Evolutionary conservation across 495 filamentous ascomycete species (phyloP), one percentile per base, ranked within the genome.

Genomic region (Bombardia bombarda): DNA sequence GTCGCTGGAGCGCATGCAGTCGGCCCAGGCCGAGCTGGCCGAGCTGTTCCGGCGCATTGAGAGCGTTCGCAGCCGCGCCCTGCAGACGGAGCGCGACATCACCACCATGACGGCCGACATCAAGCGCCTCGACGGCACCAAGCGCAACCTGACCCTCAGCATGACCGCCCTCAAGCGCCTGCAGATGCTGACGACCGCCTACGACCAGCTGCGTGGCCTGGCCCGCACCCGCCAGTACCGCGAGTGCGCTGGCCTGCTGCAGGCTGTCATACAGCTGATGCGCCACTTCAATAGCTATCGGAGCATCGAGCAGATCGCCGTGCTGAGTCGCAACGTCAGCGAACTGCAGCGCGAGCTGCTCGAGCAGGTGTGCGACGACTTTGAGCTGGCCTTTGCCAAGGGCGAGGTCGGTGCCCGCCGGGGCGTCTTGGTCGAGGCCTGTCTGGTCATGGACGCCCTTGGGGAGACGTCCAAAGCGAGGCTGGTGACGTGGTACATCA

Each of bases 41-140:
- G 79, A 84, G 42, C 77, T 99, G 33, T 94, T 99, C 73, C 83
- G 82, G 56, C 95, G 92, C 68, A 95, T 99, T 60, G 92, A 97
- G 64, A 84, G 78, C 49, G 92, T 99, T 20, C 84, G 93, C 47
- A 84, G 83, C 58, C 78, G 90, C 46, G 92, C 92, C 17, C 75
- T 88, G 52, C 80, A 87, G 72, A 95, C 92, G 9, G 93, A 99
- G 66, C 83, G 87, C 55, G 80, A 88, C 32, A 99, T 99, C 61
- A 95, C 90, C 43, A 87, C 90, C 46, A 99, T 99, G 92, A 99
- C 92, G 35, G 90, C 92, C 42, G 93, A 99, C 57, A 99, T 99
- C 63, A 99, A 99, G 66, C 82, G 90, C 53, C 73, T 99, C 46
- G 92, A 99, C 64, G 84, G 84, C 62, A 95, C 90, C 33, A 99